Evolutionary conservation across 2,329 filamentous ascomycete genomes (phyloP), one percentile per base, ranked within the genome.

Genomic region (Pyrenophora graminea): DNA sequence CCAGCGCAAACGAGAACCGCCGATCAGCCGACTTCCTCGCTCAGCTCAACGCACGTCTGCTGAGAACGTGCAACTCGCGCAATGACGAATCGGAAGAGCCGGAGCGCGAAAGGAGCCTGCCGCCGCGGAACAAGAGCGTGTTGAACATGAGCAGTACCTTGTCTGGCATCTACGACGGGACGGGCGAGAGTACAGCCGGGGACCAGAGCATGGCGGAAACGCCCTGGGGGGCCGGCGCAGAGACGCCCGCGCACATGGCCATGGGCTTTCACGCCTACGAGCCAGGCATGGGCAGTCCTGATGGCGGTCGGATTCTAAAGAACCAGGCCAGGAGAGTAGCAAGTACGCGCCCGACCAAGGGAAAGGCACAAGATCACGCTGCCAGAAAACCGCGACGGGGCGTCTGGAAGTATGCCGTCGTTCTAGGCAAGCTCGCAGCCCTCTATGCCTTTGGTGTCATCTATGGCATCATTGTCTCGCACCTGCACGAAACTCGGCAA

Each of bases 121-220:
- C 81, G 44, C 78, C 37, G 67, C 85, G 90, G 51, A 89, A 87
- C 19, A 85, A 88, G 59, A 96, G 91, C 8, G 83, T 91, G 50
- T 79, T 91, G 67, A 96, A 97, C 70, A 96, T 91, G 3, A 87
- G 89, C 8, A 92, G 91, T 2, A 96, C 94, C 0, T 82, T 99
- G 4, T 89, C 88, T 62, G 93, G 94, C 47, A 99, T 99, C 66
- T 99, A 96, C 78, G 86, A 70, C 40, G 70, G 69, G 45, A 62
- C 63, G n/a, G 63, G 59, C 36, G 53, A 52, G 10, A 61, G 56
- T 45, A 63, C 64, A 8, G 53, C 62, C 10, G 63, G 59, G 15
- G 64, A 65, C 17, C 42, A 55, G 36, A 84, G 85, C 58, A 85
- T 86, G 55, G 73, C 80, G 3, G 78, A 81, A 48, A 91, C 88